Evolutionary conservation across 345 rosid species (phyloP).

Genomic region (Gossypium thurberi): DNA sequence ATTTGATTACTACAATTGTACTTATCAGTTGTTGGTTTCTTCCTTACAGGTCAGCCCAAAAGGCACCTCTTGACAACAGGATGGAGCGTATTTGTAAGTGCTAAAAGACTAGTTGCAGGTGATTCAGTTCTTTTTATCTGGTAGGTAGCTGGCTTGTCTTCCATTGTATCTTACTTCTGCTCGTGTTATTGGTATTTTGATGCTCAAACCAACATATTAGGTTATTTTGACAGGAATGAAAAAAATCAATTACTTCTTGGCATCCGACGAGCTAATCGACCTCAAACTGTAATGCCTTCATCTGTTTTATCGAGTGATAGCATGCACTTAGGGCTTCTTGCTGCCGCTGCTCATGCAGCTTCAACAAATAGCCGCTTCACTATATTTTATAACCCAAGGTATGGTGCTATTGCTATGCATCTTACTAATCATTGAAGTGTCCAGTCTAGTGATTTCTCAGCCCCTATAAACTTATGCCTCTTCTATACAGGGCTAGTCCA

Average conservation of each 20-base stretch:
- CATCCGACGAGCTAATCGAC: slow-evolving; percentile 71
- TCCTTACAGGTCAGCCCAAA: slow-evolving; percentile 85
- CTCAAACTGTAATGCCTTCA: slow-evolving; percentile 90
- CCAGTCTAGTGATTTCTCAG: background rate
- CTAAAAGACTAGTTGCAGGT: slow-evolving; percentile 94
- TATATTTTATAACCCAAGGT: slow-evolving; percentile 86
- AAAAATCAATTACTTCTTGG: slow-evolving; percentile 87
- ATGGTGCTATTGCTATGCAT: background rate
- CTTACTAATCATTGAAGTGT: background rate
- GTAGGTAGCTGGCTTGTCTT: slow-evolving; percentile 36
- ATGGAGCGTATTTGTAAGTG: slow-evolving; percentile 99
- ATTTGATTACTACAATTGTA: background rate
- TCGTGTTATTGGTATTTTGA: background rate
- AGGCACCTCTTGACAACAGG: slow-evolving; percentile 99
- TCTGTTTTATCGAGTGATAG: slow-evolving; percentile 88
- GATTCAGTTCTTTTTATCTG: slow-evolving; percentile 98
- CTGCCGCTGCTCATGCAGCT: slow-evolving; percentile 95
- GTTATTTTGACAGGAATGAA: slow-evolving; percentile 55
- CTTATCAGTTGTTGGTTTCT: slow-evolving; percentile 1
- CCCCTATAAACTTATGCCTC: background rate
- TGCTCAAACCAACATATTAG: slow-evolving; percentile 7
- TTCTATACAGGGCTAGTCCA: slow-evolving; percentile 72
- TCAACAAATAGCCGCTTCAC: slow-evolving; percentile 92
- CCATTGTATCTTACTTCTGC: background rate
- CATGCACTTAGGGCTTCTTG: slow-evolving; percentile 94